A percentile compares a stretch with the other conserved stretches of the same genome.
These are phyloP conservation scores for Saccharomyces uvarum DNA, from an alignment of 1,139 yeast genomes.

Conservation along the genomic window DNA sequence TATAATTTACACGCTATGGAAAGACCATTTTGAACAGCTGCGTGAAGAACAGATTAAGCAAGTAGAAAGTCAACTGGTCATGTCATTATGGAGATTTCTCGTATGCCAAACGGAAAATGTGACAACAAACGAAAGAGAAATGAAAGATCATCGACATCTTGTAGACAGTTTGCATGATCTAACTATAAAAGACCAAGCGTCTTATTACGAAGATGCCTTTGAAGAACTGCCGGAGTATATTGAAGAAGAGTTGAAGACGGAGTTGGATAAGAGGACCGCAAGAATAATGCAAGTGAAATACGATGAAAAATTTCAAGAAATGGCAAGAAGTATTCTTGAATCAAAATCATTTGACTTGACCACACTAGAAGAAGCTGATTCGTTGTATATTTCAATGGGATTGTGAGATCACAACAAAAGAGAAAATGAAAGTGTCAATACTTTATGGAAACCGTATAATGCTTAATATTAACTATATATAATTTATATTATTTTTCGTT, in stretches of 20 bases:
- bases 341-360: conserved; percentile 38
- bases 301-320: conserved; percentile 55
- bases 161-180: conserved; percentile 21
- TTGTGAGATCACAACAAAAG: conserved; percentile 27
- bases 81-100: conserved; percentile 26
- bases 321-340: conserved; percentile 66
- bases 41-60: conserved; percentile 17
- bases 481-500: conserved; percentile 2
- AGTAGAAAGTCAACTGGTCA: conserved; percentile 24
- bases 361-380: conserved; percentile 75
- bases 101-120: conserved; percentile 18
- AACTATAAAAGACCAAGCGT: conserved; percentile 14
- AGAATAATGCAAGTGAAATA: conserved; percentile 34
- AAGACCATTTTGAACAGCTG: conserved; percentile 14
- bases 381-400: conserved; percentile 59
- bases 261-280: conserved; percentile 12
- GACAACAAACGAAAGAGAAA: conserved; percentile 9
- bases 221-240: conserved; percentile 25
- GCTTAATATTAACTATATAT: conserved; percentile 6
- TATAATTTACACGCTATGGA: conserved; percentile 24
- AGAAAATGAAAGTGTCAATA: background rate
- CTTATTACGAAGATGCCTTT: conserved; percentile 25
- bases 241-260: conserved; percentile 16
- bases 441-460: background rate
- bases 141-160: conserved; percentile 18